Percentiles rank a stretch among this genome's conserved stretches.
Evolutionary conservation across 345 rosid species (phyloP).

Genomic region (Euphorbia pulcherrima): DNA sequence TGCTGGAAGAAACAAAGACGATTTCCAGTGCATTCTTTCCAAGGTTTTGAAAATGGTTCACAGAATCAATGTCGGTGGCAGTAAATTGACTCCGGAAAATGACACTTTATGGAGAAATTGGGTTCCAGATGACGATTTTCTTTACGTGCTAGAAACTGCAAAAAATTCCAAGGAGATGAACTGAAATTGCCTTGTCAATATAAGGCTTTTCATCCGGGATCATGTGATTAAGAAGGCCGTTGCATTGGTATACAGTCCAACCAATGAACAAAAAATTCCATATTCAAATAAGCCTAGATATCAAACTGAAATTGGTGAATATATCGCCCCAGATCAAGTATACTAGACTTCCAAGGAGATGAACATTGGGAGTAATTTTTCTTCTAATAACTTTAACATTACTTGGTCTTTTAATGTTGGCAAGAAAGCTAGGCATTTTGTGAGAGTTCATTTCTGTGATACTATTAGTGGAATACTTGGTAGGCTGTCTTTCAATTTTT

Average conservation of each 20-base stretch:
- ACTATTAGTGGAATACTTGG: neutral
- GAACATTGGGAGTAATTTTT: neutral
- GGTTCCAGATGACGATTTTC: conserved; percentile 35
- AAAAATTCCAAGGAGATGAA: too few relatives aligned
- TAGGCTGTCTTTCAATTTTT: conserved; percentile 29
- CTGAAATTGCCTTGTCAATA: too few relatives aligned
- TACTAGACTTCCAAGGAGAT: conserved; percentile 41
- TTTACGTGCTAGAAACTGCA: conserved; percentile 20
- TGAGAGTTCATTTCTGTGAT: conserved; percentile 61
- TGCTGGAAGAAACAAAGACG: neutral
- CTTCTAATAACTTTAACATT: conserved; percentile 13
- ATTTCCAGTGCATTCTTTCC: conserved; percentile 17
- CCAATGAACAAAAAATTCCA: too few relatives aligned
- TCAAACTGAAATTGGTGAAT: neutral
- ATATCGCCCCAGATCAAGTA: conserved; percentile 40
- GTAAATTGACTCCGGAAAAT: conserved; percentile 13
- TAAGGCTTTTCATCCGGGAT: too few relatives aligned
- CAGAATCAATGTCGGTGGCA: conserved; percentile 49
- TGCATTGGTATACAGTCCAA: too few relatives aligned
- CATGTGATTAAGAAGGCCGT: too few relatives aligned
- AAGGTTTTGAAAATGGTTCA: conserved; percentile 30
- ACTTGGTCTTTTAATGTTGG: conserved; percentile 49
- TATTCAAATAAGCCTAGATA: conserved; percentile 13
- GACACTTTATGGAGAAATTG: conserved; percentile 44
- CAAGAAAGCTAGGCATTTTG: conserved; percentile 32